phyloP scores from a whole-genome alignment of 768 basidiomycete species.

The Trametes cingulata region DNA sequence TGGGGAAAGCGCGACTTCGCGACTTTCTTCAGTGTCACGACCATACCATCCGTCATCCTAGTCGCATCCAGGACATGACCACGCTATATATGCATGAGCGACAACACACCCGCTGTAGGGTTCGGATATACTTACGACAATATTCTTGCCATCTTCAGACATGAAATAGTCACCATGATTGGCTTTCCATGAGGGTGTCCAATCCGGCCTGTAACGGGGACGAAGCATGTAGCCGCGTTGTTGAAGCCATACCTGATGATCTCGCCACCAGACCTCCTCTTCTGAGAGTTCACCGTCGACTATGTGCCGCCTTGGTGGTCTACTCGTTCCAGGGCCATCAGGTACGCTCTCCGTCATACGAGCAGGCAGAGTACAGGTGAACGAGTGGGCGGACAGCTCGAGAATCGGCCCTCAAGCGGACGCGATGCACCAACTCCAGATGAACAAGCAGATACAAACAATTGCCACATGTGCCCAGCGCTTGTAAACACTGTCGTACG shows the following conservation, averaged over 20 bases:
- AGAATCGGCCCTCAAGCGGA: too few relatives aligned
- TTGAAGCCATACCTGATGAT: constrained; percentile 14
- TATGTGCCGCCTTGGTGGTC: too few relatives aligned
- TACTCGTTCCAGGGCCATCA: too few relatives aligned
- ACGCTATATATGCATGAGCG: not conserved
- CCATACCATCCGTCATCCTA: constrained; percentile 17
- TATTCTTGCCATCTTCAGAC: constrained; percentile 10
- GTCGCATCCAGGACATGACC: constrained; percentile 23
- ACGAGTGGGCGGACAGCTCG: too few relatives aligned
- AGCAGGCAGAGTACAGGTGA: too few relatives aligned
- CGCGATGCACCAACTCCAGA: too few relatives aligned
- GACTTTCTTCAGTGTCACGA: constrained; percentile 23
- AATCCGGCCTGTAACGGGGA: constrained; percentile 26
- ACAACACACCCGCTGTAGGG: not conserved
- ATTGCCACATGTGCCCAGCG: too few relatives aligned
- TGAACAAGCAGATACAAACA: too few relatives aligned
- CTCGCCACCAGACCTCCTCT: constrained; percentile 12
- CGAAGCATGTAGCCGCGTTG: constrained; percentile 27
- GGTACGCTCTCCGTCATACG: too few relatives aligned
- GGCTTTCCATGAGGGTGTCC: constrained; percentile 31
- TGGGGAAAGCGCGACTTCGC: constrained; percentile 16
- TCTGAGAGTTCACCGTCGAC: not conserved
- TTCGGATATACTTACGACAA: not conserved
- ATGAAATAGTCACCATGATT: not conserved
- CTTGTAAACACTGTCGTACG: too few relatives aligned